Conservation (phyloP, 1,284 basidiomycete species). For the Vanrija humicola region DNA sequence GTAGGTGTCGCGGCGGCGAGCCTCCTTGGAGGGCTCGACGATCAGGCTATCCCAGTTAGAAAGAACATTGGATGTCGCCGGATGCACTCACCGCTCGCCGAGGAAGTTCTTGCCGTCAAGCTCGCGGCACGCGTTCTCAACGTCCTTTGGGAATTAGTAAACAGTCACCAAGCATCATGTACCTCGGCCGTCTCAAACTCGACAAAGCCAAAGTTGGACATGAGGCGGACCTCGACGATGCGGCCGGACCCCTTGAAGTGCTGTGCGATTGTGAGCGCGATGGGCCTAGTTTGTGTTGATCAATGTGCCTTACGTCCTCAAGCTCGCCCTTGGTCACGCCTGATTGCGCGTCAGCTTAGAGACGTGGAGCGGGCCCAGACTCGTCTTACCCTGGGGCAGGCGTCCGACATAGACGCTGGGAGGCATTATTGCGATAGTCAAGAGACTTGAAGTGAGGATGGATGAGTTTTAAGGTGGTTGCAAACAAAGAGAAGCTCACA, state of each 20-base stretch:
- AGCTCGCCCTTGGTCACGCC: conserved; percentile 34
- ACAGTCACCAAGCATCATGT: conserved; percentile 12
- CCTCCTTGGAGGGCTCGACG: conserved; percentile 86
- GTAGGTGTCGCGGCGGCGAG: conserved; percentile 70
- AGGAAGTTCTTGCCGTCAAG: conserved; percentile 83
- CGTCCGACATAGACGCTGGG: conserved; percentile 44
- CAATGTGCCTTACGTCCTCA: conserved; percentile 30
- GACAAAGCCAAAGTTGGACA: conserved; percentile 93
- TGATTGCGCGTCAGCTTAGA: conserved; percentile 8
- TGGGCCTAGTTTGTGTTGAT: background rate
- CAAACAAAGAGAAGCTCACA: background rate
- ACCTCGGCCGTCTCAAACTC: conserved; percentile 82
- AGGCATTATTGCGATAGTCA: conserved; percentile 13
- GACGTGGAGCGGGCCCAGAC: background rate
- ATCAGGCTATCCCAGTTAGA: conserved; percentile 61
- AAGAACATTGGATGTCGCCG: background rate
- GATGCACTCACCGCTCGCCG: conserved; percentile 66
- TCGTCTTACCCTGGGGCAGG: conserved; percentile 36
- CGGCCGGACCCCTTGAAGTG: conserved; percentile 81
- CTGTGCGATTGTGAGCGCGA: conserved; percentile 48
- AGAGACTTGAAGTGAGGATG: background rate
- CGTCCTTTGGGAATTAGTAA: conserved; percentile 59
- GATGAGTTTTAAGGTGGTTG: too few species aligned
- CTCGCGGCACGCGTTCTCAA: conserved; percentile 81
- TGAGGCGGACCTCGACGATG: conserved; percentile 84